Base-by-base conservation (phyloP, 352 stramenopile species). In the Phytophthora kernoviae region DNA sequence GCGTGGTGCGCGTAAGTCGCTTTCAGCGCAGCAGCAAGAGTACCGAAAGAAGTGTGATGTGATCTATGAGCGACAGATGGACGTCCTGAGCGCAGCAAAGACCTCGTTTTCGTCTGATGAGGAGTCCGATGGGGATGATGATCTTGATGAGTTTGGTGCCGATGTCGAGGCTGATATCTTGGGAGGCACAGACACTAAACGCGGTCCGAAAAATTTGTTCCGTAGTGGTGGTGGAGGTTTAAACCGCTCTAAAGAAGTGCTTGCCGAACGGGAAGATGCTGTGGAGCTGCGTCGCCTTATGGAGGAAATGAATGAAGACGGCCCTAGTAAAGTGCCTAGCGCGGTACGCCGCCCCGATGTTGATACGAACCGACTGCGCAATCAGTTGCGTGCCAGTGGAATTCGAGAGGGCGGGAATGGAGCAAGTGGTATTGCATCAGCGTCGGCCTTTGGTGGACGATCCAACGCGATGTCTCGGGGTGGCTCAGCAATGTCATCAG, bases 11-110 rank as follows among this genome's bases (percentile, higher is more conserved):
- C 79, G 83, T 20, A 94, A 94, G 62, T 91, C 83, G 15, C 67
- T 93, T 36, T 91, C 81, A 15, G 83, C 81, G 8, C 85, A 94
- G 48, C 83, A 93, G 56, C 83, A 94, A 72, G 85, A 91, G 52
- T 94, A 94, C 47, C 83, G 80, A 14, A 88, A 88, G 52, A 90
- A 91, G 58, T 94, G 85, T 58, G 83, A 94, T 54, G 79, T 86
- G 52, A 90, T 92, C 44, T 94, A 94, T 61, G 76, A 89, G 66
- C 78, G 81, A 6, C 85, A 94, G 66, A 90, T 94, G 73, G 77
- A 93, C 62, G 84, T 93, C 14, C 56, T 94, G 26, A 89, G 74
- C 58, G 75, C 76, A 1, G 72, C 57, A 2, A 74, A 76, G 48
- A 80, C 74, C 11, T 74, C 79, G 0, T 92, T 93, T 53, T 88